These are phyloP conservation scores for Orobanche coerulescens DNA, from an alignment of 257 asterid genomes.

Conservation along the genomic window DNA sequence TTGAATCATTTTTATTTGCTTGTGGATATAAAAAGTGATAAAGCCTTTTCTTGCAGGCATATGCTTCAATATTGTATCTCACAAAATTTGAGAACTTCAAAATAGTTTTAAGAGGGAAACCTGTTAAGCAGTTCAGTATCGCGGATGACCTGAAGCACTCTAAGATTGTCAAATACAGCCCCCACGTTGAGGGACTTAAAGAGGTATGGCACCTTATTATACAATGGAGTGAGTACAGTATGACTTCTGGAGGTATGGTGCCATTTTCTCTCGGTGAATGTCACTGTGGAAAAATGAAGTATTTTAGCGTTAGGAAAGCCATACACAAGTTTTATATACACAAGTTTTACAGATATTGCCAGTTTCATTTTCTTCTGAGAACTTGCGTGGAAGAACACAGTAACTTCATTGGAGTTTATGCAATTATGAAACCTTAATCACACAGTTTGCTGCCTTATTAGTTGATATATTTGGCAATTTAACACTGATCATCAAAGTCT, in stretches of 20 bases:
- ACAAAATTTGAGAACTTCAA: slow-evolving; percentile 57
- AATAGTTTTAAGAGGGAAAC: slow-evolving; percentile 74
- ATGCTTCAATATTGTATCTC: slow-evolving; percentile 78
- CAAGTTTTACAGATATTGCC: slow-evolving; percentile 10
- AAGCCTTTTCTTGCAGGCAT: slow-evolving; percentile 56
- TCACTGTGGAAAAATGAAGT: background rate
- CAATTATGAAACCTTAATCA: background rate
- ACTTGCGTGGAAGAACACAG: slow-evolving; percentile 2
- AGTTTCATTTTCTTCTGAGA: slow-evolving; percentile 8
- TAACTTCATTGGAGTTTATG: background rate
- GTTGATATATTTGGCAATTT: background rate
- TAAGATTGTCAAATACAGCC: slow-evolving; percentile 53
- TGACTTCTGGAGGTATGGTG: background rate
- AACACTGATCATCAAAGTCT: background rate
- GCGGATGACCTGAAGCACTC: slow-evolving; percentile 57
- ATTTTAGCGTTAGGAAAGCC: slow-evolving; percentile 1
- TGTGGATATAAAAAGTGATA: slow-evolving; percentile 12
- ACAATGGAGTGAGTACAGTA: background rate
- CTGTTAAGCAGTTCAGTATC: slow-evolving; percentile 64
- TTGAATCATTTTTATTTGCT: slow-evolving; percentile 12
- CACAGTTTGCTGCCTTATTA: background rate
- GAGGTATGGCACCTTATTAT: slow-evolving; percentile 43
- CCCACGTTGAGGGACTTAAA: slow-evolving; percentile 40
- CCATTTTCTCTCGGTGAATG: slow-evolving; percentile 6
- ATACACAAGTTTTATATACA: background rate